Percentiles rank a stretch among this genome's conserved stretches.
Conservation (phyloP, 306 rosid genomes). For the Astragalus glycyphyllos region DNA sequence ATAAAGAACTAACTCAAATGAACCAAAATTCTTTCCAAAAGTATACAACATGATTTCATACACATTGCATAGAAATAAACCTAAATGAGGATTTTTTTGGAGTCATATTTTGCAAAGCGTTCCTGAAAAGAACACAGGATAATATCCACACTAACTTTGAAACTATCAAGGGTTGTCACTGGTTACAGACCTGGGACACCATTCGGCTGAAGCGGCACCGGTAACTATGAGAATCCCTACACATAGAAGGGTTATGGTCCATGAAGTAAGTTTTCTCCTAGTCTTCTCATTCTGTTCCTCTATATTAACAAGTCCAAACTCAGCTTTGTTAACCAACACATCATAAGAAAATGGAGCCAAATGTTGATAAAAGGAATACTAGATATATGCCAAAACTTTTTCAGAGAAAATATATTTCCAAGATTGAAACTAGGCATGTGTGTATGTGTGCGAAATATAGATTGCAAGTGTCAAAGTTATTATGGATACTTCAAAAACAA, state of each 20-base stretch:
- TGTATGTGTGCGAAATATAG: too few species aligned
- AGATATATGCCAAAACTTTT: too few species aligned
- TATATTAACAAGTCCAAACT: conserved; percentile 42
- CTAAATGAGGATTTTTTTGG: neutral
- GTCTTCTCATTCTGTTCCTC: conserved; percentile 49
- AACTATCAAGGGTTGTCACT: conserved; percentile 10
- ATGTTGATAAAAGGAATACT: too few species aligned
- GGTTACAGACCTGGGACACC: conserved; percentile 62
- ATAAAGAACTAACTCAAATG: conserved; percentile 20
- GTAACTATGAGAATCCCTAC: conserved; percentile 61
- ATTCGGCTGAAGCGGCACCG: conserved; percentile 60
- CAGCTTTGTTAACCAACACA: conserved; percentile 33
- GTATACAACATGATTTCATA: conserved; percentile 10
- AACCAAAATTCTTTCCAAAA: conserved; percentile 10
- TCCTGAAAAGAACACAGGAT: conserved; percentile 2
- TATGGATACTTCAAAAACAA: too few species aligned
- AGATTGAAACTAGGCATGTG: too few species aligned
- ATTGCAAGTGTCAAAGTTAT: too few species aligned
- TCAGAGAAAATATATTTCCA: too few species aligned
- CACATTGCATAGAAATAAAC: conserved; percentile 9
- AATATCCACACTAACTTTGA: conserved; percentile 23
- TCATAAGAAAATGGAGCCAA: too few species aligned
- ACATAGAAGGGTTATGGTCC: conserved; percentile 71
- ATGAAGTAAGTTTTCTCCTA: conserved; percentile 72
- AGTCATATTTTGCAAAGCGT: conserved; percentile 21